Percentiles rank a stretch among this genome's conserved stretches.
Evolutionary conservation across 106 monocot species (phyloP).

Genomic region (Dactylorhiza incarnata): DNA sequence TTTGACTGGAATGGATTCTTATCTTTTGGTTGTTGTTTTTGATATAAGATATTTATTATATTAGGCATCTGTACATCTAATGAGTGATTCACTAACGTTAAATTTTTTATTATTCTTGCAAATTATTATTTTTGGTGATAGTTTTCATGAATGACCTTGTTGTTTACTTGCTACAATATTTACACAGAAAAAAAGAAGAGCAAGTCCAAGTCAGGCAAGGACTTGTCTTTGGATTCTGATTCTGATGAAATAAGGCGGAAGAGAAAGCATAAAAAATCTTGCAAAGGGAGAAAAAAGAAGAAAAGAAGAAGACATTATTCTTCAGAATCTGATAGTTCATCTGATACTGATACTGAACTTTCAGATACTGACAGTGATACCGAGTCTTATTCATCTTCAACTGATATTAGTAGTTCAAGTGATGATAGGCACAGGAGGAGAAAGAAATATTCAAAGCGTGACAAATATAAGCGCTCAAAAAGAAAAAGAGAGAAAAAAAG

Average conservation of each 20-base stretch:
- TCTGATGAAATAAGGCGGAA: constrained; percentile 26
- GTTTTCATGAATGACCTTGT: not conserved
- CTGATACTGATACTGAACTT: constrained; percentile 40
- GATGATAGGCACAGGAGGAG: constrained; percentile 58
- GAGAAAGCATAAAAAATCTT: constrained; percentile 52
- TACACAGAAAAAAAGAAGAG: constrained; percentile 66
- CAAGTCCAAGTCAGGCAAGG: constrained; percentile 43
- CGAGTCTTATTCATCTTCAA: constrained; percentile 49
- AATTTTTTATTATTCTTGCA: not conserved
- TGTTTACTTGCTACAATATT: not conserved
- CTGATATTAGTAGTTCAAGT: constrained; percentile 78
- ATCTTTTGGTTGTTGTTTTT: not conserved
- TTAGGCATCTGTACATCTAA: not conserved
- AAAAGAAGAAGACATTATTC: constrained; percentile 68
- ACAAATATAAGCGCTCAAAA: constrained; percentile 65
- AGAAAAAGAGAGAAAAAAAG: constrained; percentile 65
- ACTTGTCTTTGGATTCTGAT: constrained; percentile 33
- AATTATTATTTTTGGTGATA: not conserved
- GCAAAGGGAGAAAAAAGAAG: constrained; percentile 61
- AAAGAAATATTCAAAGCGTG: constrained; percentile 49
- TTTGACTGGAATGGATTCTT: not conserved
- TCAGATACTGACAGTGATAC: constrained; percentile 74
- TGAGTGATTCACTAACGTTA: not conserved
- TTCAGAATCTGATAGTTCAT: constrained; percentile 58
- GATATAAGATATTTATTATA: not conserved